Evolutionary conservation across 129 eudicot genomes (phyloP), one percentile per base, ranked within the genome.

Genomic region (Helianthus tuberosus): DNA sequence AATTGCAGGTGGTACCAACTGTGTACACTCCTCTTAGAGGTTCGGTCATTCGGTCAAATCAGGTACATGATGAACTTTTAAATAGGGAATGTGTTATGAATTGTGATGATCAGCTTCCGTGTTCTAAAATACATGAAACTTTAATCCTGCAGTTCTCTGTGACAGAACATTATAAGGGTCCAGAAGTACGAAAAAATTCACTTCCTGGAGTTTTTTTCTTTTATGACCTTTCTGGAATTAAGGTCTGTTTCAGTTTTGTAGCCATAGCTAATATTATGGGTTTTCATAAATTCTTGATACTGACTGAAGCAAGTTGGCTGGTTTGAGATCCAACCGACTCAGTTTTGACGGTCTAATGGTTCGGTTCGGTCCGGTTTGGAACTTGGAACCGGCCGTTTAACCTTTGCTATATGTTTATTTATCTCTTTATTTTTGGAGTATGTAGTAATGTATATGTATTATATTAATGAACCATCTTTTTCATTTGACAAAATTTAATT

Each of bases 151-250:
- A 93, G 98, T 90, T 93, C 78, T 93, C 98, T 44, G 96, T 88
- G 73, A 93, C 98, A 20, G 98, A 93, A 83, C 92, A 89, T 81
- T 93, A 77, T 48, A 93, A 84, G 79, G 48, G 79, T 77, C 79
- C 89, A 7, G 90, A 93, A 64, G 39, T 49, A 65, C 90, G 91
- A 58, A 87, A 66, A 68, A 84, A 75, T 76, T 38, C 89, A 25
- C 83, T 78, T 83, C 96, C 96, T 9, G 98, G 98, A 41, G 92
- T 93, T 76, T 90, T 87, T 89, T 90, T 93, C 84, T 90, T 80
- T 63, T 93, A 89, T 68, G 98, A 90, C 77, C 92, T 93, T 75
- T 89, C 96, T 86, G 96, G 91, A 49, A 89, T 93, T 55, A 90
- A 89, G 98, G 98, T 90, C 17, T 59, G 73, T 71, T 53, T 76